Evolutionary conservation across 139 green algal genomes (phyloP), one percentile per base, ranked within the genome.

Genomic region (Volvox reticuliferus): DNA sequence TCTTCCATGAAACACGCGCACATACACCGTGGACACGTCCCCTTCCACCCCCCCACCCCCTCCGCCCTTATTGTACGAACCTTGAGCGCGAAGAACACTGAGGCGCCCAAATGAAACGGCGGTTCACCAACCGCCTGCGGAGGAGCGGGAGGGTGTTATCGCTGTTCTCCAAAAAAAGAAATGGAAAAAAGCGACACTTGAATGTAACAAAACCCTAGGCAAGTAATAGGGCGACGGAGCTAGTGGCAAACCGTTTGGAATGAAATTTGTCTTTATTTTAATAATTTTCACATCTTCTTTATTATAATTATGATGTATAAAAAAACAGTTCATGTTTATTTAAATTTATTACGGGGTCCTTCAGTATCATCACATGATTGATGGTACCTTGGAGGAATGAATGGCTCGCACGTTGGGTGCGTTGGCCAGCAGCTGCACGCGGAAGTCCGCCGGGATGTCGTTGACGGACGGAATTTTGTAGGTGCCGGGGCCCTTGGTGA

Each of bases 391-490:
- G 88, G 95, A 98, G 20, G 95, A 98, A 89, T 98, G 95, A 44
- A 99, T 93, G 13, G 97, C 98, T 36, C 95, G 92, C 33, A 93
- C 90, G 93, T 99, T 99, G 87, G 96, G 95, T 0, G 96, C 93
- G 82, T 98, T 94, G 75, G 95, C 88, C 81, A 99, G 95, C 88
- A 99, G 95, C 21, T 89, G 95, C 20, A 99, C 97, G 0, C 97
- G 93, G 86, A 99, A 97, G 93, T 99, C 98, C 0, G 98, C 50
- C 0, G 98, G 98, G 79, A 99, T 98, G 97, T 99, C 98, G 86
- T 99, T 99, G 76, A 95, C 97, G 65, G 95, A 97, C 61, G 98
- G 98, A 85, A 99, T 99, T 94, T 99, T 99, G 95, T 99, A 99
- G 0, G 86, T 93, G 87, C 91, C 93, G 19, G 90, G 90, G 78